phyloP scores from a whole-genome alignment of 768 basidiomycete genomes.

The Gautieria morchelliformis region DNA sequence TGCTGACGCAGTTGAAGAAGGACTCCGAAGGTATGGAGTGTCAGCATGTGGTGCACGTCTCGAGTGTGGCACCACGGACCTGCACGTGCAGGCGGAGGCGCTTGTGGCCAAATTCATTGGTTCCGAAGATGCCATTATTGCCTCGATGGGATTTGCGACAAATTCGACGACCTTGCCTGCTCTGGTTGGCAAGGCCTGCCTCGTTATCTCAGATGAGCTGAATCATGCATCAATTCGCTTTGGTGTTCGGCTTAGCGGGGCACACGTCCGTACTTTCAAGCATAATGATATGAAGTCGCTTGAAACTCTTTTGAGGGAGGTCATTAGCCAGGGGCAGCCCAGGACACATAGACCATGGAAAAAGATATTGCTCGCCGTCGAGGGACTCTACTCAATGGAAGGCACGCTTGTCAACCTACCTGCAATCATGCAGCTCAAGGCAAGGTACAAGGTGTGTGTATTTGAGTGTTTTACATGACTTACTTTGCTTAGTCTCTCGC shows the following conservation, averaged over 20 bases:
- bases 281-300: conserved; percentile 88
- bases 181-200: conserved; percentile 78
- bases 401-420: conserved; percentile 89
- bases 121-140: conserved; percentile 80
- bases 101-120: conserved; percentile 88
- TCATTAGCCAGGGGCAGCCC: conserved; percentile 94
- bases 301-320: conserved; percentile 75
- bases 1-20: conserved; percentile 87
- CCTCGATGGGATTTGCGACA: conserved; percentile 95
- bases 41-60: conserved; percentile 68
- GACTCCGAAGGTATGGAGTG: conserved; percentile 73
- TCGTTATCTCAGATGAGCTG: conserved; percentile 94
- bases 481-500: not conserved
- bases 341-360: conserved; percentile 99
- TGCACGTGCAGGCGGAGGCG: conserved; percentile 73
- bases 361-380: conserved; percentile 90
- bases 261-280: conserved; percentile 88
- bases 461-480: not conserved
- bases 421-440: conserved; percentile 72
- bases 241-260: conserved; percentile 82
- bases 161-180: conserved; percentile 93
- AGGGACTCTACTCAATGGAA: conserved; percentile 98
- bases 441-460: conserved; percentile 79
- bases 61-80: conserved; percentile 78
- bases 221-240: conserved; percentile 95